A percentile compares a stretch with the other conserved stretches of the same genome.
Evolutionary conservation across 78 protist genomes (phyloP).

Genomic region (Emiliania huxleyi): DNA sequence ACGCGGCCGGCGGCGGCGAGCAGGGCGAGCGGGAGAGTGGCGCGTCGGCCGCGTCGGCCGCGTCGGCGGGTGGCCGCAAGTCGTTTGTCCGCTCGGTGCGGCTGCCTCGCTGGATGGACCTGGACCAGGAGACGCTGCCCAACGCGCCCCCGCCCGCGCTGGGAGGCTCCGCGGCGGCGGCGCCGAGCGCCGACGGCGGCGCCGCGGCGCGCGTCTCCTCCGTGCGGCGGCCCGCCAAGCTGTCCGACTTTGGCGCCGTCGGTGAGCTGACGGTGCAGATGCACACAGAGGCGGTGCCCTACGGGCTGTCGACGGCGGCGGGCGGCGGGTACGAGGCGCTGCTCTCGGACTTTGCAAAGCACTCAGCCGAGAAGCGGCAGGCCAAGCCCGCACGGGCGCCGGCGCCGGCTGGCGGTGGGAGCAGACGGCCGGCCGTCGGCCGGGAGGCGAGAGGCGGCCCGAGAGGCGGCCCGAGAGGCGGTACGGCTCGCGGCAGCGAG

Average conservation of each 20-base stretch:
- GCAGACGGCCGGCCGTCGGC: too few relatives aligned
- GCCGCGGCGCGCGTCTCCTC: too few relatives aligned
- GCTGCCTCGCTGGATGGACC: background rate
- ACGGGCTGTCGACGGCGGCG: background rate
- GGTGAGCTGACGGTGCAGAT: conserved; percentile 16
- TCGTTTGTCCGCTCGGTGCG: background rate
- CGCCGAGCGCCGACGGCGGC: background rate
- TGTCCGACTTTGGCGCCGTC: background rate
- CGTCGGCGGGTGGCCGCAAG: background rate
- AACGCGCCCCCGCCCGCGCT: background rate
- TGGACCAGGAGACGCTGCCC: conserved; percentile 1
- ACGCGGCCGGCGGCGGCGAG: background rate
- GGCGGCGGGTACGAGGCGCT: background rate
- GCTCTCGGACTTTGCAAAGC: background rate
- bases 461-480: too few relatives aligned
- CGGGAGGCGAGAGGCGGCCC: too few relatives aligned
- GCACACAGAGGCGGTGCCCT: background rate
- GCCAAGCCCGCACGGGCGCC: too few relatives aligned
- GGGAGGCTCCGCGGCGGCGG: background rate
- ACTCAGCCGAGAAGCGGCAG: too few relatives aligned
- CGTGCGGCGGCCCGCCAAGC: background rate
- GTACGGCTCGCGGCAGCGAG: too few relatives aligned
- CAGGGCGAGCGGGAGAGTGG: background rate
- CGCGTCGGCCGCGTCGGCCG: background rate
- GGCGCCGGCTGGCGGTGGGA: too few relatives aligned